phyloP scores from a whole-genome alignment of 306 rosid genomes.

The Ammopiptanthus mongolicus region DNA sequence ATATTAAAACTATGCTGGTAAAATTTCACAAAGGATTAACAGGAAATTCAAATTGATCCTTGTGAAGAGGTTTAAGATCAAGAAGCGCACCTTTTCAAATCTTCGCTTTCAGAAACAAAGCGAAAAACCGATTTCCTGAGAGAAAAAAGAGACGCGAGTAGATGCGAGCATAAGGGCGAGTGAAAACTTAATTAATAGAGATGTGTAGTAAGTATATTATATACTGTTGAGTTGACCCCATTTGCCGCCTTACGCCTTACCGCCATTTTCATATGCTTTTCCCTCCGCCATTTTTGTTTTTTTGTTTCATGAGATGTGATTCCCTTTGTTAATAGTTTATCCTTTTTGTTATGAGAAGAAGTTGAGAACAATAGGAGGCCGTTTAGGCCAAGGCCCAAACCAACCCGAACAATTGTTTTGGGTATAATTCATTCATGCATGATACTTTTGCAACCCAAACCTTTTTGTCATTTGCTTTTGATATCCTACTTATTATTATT shows the following conservation, averaged over 20 bases:
- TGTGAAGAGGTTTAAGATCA: neutral
- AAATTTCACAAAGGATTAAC: neutral
- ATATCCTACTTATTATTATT: no score
- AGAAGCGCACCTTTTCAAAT: constrained; percentile 7
- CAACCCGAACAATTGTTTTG: no score
- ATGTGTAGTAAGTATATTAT: neutral
- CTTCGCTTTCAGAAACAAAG: neutral
- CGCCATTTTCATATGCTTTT: constrained; percentile 25
- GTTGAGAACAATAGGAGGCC: no score
- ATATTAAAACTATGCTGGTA: no score
- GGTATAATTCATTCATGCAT: no score
- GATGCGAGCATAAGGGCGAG: neutral
- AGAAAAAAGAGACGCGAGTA: neutral
- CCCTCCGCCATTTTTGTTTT: constrained; percentile 17
- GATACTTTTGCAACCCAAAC: no score
- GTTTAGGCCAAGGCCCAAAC: no score
- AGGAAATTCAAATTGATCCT: neutral
- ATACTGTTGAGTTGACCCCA: neutral
- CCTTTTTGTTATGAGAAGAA: no score
- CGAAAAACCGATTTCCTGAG: neutral
- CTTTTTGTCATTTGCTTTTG: no score
- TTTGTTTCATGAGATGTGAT: neutral
- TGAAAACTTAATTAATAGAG: neutral
- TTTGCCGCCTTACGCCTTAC: constrained; percentile 36
- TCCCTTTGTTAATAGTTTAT: neutral